Conservation (phyloP, 164 flowering plant genomes). For the Buxus sempervirens region DNA sequence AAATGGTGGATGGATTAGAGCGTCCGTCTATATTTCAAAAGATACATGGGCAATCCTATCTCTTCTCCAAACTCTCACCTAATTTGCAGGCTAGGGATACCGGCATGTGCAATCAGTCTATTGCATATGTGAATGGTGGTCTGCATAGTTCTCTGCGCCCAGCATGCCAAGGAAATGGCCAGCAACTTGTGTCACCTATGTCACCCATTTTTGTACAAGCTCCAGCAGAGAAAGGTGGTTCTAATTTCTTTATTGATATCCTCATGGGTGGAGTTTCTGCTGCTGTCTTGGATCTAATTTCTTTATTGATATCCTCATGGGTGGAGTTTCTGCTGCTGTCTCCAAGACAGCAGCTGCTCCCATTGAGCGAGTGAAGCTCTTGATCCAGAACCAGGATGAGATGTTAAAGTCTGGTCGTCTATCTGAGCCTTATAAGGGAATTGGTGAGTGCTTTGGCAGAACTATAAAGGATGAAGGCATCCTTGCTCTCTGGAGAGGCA, state of each 20-base stretch:
- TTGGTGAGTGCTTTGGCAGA: no score
- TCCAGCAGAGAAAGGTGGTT: conserved; percentile 37
- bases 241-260: conserved; percentile 33
- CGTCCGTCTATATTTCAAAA: conserved; percentile 6
- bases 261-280: conserved; percentile 59
- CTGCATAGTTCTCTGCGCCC: neutral
- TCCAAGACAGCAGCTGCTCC: no score
- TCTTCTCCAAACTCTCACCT: no score
- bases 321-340: conserved; percentile 39
- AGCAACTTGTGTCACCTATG: conserved; percentile 5
- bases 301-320: no score
- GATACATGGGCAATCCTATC: no score
- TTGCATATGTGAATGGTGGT: conserved; percentile 11
- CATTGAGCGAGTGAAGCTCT: no score
- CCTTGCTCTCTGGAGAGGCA: conserved; percentile 50
- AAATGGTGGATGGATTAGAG: neutral
- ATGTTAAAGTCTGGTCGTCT: conserved; percentile 48
- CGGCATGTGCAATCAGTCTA: neutral
- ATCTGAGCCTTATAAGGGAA: no score
- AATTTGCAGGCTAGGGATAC: no score
- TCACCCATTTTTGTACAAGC: conserved; percentile 35
- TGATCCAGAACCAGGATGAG: no score
- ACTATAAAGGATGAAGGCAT: conserved; percentile 47
- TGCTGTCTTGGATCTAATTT: conserved; percentile 48
- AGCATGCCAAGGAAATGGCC: conserved; percentile 6